These are phyloP conservation scores for Paracoccidioides lutzii DNA, from an alignment of 2,329 filamentous ascomycete species.

Conservation along the genomic window DNA sequence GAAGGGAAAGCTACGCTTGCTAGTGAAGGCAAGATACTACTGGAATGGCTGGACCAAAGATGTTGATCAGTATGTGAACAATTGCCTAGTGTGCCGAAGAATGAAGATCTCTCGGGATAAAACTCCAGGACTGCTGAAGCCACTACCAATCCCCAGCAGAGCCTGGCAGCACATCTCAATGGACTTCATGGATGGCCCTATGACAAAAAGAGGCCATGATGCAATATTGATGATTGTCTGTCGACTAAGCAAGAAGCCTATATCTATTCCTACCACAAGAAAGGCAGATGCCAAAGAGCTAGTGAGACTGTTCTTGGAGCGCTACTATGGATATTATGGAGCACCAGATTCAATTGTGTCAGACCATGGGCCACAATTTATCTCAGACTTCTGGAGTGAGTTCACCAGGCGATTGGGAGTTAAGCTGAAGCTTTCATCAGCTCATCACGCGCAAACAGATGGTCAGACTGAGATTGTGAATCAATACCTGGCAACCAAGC, in stretches of 20 bases:
- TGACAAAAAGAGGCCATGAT: slow-evolving; percentile 1
- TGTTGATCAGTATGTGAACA: neutral
- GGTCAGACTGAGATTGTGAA: slow-evolving; percentile 17
- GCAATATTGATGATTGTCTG: slow-evolving; percentile 14
- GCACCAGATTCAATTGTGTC: neutral
- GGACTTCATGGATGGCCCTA: slow-evolving; percentile 11
- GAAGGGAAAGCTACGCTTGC: neutral
- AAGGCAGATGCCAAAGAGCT: slow-evolving; percentile 4
- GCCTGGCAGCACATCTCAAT: slow-evolving; percentile 9
- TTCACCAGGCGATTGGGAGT: slow-evolving; percentile 10
- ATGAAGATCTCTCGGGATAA: slow-evolving; percentile 1
- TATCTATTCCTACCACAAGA: slow-evolving; percentile 6
- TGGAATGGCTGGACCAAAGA: neutral
- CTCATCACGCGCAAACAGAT: slow-evolving; percentile 18
- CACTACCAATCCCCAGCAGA: slow-evolving; percentile 2
- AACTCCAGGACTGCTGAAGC: slow-evolving; percentile 5
- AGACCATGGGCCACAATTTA: slow-evolving; percentile 6
- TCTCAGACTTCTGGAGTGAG: slow-evolving; percentile 9
- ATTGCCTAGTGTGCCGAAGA: neutral
- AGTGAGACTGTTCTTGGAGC: slow-evolving; percentile 7
- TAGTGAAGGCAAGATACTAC: neutral
- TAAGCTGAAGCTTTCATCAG: slow-evolving; percentile 14
- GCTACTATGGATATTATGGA: slow-evolving; percentile 3
- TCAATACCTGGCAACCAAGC: slow-evolving; percentile 2
- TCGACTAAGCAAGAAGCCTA: slow-evolving; percentile 14